A percentile compares a stretch with the other conserved stretches of the same genome.
Evolutionary conservation across 176 grass and related monocot genomes (phyloP).

Genomic region (Raddia guianensis): DNA sequence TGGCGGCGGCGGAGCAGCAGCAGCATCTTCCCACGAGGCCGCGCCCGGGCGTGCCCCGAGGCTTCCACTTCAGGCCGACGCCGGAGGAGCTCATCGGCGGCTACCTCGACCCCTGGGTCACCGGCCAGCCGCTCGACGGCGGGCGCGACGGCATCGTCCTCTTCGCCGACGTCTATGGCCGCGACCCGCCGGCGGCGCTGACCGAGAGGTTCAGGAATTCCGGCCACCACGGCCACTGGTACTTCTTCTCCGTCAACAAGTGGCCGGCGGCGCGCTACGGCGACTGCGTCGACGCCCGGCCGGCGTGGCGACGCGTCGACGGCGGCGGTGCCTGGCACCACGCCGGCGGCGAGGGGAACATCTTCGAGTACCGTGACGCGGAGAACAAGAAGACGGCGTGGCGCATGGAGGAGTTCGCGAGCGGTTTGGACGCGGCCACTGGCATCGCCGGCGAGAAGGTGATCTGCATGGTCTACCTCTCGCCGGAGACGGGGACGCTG

Average conservation of each 20-base stretch:
- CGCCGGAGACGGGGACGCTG: neutral
- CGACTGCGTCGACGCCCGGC: neutral
- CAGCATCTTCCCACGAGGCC: too few species aligned
- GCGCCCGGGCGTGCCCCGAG: too few species aligned
- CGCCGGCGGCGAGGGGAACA: neutral
- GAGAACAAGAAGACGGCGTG: neutral
- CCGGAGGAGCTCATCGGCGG: too few species aligned
- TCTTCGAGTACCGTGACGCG: conserved; percentile 15
- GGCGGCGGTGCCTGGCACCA: neutral
- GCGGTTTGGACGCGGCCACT: neutral
- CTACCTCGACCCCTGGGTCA: neutral
- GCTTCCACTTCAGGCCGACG: too few species aligned
- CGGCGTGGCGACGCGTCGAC: neutral
- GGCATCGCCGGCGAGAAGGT: neutral
- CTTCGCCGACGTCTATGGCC: neutral
- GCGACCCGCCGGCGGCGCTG: neutral
- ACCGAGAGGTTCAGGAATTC: neutral
- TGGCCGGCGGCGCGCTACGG: neutral
- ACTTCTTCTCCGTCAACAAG: neutral
- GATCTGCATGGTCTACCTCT: neutral
- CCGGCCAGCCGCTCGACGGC: neutral
- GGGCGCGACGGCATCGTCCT: neutral
- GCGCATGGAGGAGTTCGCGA: conserved; percentile 19
- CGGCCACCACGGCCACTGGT: neutral
- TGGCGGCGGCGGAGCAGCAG: too few species aligned